Evolutionary conservation across 805 yeast species (phyloP), one percentile per base, ranked within the genome.

Genomic region (Kluyveromyces lactis): DNA sequence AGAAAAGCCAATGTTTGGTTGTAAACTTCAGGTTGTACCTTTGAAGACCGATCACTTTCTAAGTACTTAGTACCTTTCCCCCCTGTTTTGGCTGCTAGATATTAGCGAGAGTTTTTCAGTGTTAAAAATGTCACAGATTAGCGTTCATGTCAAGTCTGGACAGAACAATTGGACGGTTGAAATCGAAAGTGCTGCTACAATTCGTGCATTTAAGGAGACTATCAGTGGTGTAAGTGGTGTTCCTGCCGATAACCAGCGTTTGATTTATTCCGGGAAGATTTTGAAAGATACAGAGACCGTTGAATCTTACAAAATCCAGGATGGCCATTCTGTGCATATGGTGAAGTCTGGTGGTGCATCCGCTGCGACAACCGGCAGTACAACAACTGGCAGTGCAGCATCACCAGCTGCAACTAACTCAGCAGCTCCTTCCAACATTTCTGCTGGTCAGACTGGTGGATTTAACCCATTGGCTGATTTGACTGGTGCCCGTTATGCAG

Each of bases 401-500:
- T 40, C 56, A 2, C 26, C 47, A 4, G 36, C 63, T 3, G 40
- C 59, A 3, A 33, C 56, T 4, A 30, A 56, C 7, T 18, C 48
- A 15, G 43, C 58, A 3, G 30, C 79, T 17, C 96, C 97, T n/a
- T 60, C 79, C 13, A 85, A 81, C 53, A 71, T 90, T 35, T 77
- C 95, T 3, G 75, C 97, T 2, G 98, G 98, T 4, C 60, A 55
- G 43, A 81, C 77, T 46, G 92, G 90, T 10, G 73, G 94, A 0
- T 85, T 81, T 62, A 86, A 92, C 61, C 95, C 95, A 27, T 70
- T 92, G 53, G 89, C 95, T 9, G 96, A 83, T 47, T 69, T 90
- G 47, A 90, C 97, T 0, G 90, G 95, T 36, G 97, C 97, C 2
- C 76, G 97, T 40, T 92, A 87, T 55, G 97, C 97, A 2, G 98